Evolutionary conservation across 805 yeast species (phyloP).

Genomic region (Nematodospora valgi): DNA sequence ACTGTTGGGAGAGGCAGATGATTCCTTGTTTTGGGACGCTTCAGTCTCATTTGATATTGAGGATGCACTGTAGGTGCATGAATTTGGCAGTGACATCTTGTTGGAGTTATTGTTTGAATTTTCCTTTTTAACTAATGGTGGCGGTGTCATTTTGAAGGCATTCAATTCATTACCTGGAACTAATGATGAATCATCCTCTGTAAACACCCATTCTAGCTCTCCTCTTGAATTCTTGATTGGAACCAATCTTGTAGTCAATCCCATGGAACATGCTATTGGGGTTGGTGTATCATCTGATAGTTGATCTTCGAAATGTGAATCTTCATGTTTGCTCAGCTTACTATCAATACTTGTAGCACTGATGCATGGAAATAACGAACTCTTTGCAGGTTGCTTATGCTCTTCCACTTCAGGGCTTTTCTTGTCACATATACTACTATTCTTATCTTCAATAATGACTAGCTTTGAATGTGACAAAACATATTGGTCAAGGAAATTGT

Average conservation of each 20-base stretch:
- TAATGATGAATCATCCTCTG: slow-evolving; percentile 30
- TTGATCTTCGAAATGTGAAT: not conserved
- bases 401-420: too few relatives aligned
- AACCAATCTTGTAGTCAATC: slow-evolving; percentile 44
- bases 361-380: not conserved
- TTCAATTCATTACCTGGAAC: slow-evolving; percentile 25
- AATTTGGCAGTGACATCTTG: slow-evolving; percentile 27
- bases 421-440: too few relatives aligned
- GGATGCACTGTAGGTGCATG: slow-evolving; percentile 8
- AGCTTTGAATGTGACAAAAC: too few relatives aligned
- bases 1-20: slow-evolving; percentile 20
- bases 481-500: too few relatives aligned
- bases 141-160: slow-evolving; percentile 21
- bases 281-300: slow-evolving; percentile 3
- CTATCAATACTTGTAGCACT: not conserved
- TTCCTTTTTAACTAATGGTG: too few relatives aligned
- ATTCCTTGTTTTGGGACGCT: slow-evolving; percentile 13
- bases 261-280: slow-evolving; percentile 44
- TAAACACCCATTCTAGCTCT: slow-evolving; percentile 55
- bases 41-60: slow-evolving; percentile 26
- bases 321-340: not conserved
- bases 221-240: slow-evolving; percentile 52
- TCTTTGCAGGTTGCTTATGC: not conserved
- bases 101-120: slow-evolving; percentile 2
- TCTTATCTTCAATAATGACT: too few relatives aligned